Conservation (phyloP, 306 rosid species). For the Spatholobus suberectus region DNA sequence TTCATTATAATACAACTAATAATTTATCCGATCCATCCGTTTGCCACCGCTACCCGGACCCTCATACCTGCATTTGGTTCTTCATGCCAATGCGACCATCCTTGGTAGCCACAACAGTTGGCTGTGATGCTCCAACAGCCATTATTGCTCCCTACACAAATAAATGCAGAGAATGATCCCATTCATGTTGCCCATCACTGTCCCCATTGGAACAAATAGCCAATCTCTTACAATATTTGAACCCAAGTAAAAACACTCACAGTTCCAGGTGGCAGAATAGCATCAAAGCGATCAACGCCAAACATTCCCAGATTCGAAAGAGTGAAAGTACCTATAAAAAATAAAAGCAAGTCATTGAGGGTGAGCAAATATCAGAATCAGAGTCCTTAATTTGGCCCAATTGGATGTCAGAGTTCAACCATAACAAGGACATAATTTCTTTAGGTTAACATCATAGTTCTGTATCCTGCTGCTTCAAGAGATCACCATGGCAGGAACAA, state of each 20-base stretch:
- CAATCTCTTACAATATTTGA: slow-evolving; percentile 21
- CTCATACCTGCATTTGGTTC: slow-evolving; percentile 92
- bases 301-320: slow-evolving; percentile 98
- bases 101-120: slow-evolving; percentile 79
- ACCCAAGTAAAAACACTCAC: slow-evolving; percentile 51
- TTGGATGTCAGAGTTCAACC: slow-evolving; percentile 18
- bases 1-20: no score
- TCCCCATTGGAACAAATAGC: slow-evolving; percentile 5
- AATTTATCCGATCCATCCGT: no score
- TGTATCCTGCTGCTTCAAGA: slow-evolving; percentile 9
- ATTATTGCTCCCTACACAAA: slow-evolving; percentile 89
- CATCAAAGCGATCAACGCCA: slow-evolving; percentile 97
- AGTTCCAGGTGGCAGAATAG: slow-evolving; percentile 97
- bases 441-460: background rate
- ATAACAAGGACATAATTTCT: background rate
- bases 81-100: slow-evolving; percentile 92
- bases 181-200: background rate
- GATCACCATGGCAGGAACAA: background rate
- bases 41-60: no score
- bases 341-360: slow-evolving; percentile 28
- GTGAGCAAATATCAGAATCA: slow-evolving; percentile 17
- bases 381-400: background rate
- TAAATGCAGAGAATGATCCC: slow-evolving; percentile 31
- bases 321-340: slow-evolving; percentile 81
- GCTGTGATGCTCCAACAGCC: slow-evolving; percentile 95